Base-by-base conservation (phyloP, 108 stramenopile genomes). In the Skeletonema potamos region DNA sequence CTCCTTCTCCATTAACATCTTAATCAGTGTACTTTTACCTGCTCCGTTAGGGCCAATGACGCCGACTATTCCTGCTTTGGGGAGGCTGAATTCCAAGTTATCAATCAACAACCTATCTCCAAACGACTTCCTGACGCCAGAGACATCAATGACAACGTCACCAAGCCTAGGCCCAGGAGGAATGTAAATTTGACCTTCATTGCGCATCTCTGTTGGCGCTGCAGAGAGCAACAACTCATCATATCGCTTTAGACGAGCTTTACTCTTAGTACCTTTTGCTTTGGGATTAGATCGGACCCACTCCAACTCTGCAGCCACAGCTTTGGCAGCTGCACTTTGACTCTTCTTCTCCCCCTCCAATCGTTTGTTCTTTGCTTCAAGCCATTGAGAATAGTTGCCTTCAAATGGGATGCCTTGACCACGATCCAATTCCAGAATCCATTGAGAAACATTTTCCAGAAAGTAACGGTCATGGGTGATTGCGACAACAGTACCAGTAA, bases 351-450 rank as follows among this genome's bases (percentile, higher is more conserved):
- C 98, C 60, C 72, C 79, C 46, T 82, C 92, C 26, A 98, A 61
- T 6, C 97, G 87, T 48, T 90, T 88, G 29, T 84, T 85, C 83
- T 99, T 99, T 11, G 89, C 83, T 48, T 89, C 90, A 57, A 99
- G 85, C 96, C 97, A 99, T 29, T 68, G 71, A 6, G 92, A 92
- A 76, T 99, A 99, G 72, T 98, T 98, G 1, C 98, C 98, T 69
- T 97, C 91, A 76, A 87, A 93, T 6, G 98, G 97, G 64, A 94
- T 88, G 11, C 96, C 92, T 54, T 92, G 80, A 15, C 97, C 98
- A 22, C 95, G 83, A 79, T 99, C 98, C 2, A 99, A 68, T 72
- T 99, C 97, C 12, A 99, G 79, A 46, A 99, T 97, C 98, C 98
- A 99, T 63, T 88, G 79, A 1, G 96, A 94, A 4, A 96, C 95